A percentile compares a stretch with the other conserved stretches of the same genome.
Conservation (phyloP, 495 filamentous ascomycete genomes). For the Aspergillus egyptiacus region DNA sequence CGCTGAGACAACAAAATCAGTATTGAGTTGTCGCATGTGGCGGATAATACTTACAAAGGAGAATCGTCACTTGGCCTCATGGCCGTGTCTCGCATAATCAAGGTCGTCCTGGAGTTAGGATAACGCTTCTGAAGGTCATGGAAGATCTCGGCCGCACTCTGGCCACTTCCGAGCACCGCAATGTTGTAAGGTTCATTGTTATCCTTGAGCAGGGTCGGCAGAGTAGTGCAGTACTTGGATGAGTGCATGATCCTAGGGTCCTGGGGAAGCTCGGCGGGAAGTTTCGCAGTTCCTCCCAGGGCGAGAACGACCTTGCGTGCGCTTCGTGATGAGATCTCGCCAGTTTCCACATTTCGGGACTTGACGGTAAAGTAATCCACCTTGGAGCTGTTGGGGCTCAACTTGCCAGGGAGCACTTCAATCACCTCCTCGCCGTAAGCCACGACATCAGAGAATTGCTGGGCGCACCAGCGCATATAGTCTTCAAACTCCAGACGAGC, state of each 20-base stretch:
- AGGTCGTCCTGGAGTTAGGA: slow-evolving; percentile 65
- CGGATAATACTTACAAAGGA: slow-evolving; percentile 71
- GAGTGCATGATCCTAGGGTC: slow-evolving; percentile 77
- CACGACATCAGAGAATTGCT: slow-evolving; percentile 72
- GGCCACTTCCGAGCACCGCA: slow-evolving; percentile 80
- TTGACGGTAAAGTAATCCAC: slow-evolving; percentile 51
- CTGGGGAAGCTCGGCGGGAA: slow-evolving; percentile 62
- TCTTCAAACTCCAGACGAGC: slow-evolving; percentile 87
- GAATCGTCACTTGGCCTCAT: slow-evolving; percentile 90
- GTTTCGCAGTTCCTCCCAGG: slow-evolving; percentile 70
- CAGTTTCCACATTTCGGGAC: slow-evolving; percentile 48
- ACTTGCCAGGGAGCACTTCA: slow-evolving; percentile 41
- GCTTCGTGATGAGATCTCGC: slow-evolving; percentile 45
- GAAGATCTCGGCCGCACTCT: slow-evolving; percentile 94
- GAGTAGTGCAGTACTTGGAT: slow-evolving; percentile 68
- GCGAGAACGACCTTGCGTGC: slow-evolving; percentile 84
- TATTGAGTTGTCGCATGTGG: not conserved
- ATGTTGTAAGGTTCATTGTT: slow-evolving; percentile 56
- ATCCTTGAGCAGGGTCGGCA: slow-evolving; percentile 56
- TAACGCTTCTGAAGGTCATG: slow-evolving; percentile 78
- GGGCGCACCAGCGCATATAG: slow-evolving; percentile 89
- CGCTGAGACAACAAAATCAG: slow-evolving; percentile 43
- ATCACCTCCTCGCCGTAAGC: slow-evolving; percentile 72
- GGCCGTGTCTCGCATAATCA: slow-evolving; percentile 74
- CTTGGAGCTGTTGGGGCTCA: slow-evolving; percentile 24